Conservation (phyloP, 2,329 filamentous ascomycete genomes). For the Neoscytalidium dimidiatum region DNA sequence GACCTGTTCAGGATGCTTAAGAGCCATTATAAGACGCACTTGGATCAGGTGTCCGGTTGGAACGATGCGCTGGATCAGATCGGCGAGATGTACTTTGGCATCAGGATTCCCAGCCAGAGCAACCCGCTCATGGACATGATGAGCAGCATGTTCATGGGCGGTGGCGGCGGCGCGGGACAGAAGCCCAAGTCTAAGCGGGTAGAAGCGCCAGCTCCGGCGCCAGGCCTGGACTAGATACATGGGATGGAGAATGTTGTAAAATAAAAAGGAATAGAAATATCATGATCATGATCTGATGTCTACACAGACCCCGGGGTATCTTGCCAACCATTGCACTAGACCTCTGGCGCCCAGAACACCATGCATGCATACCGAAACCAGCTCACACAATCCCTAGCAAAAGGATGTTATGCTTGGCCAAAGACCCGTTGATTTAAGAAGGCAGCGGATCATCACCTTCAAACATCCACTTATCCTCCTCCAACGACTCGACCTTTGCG, state of each 20-base stretch:
- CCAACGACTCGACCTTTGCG: conserved; percentile 70
- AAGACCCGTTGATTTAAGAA: neutral
- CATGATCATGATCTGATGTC: neutral
- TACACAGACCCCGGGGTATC: conserved; percentile 10
- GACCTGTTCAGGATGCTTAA: conserved; percentile 82
- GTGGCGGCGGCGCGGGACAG: conserved; percentile 51
- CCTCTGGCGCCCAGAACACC: neutral
- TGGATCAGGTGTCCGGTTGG: conserved; percentile 79
- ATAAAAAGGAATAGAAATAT: conserved; percentile 1
- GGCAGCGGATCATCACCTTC: conserved; percentile 60
- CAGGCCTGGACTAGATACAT: conserved; percentile 38
- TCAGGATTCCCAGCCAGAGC: conserved; percentile 82
- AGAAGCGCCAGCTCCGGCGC: conserved; percentile 37
- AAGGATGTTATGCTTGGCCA: no score
- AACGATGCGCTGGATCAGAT: conserved; percentile 78
- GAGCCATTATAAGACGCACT: conserved; percentile 75
- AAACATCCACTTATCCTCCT: conserved; percentile 92
- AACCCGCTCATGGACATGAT: conserved; percentile 98
- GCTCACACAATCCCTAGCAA: no score
- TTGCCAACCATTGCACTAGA: neutral
- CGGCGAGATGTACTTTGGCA: conserved; percentile 95
- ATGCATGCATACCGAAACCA: neutral
- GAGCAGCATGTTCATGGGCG: conserved; percentile 88
- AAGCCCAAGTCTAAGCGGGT: conserved; percentile 50
- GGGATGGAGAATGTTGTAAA: neutral